phyloP scores from a whole-genome alignment of 192 early-diverging fungal genomes.

The Chytriomyces sp. region DNA sequence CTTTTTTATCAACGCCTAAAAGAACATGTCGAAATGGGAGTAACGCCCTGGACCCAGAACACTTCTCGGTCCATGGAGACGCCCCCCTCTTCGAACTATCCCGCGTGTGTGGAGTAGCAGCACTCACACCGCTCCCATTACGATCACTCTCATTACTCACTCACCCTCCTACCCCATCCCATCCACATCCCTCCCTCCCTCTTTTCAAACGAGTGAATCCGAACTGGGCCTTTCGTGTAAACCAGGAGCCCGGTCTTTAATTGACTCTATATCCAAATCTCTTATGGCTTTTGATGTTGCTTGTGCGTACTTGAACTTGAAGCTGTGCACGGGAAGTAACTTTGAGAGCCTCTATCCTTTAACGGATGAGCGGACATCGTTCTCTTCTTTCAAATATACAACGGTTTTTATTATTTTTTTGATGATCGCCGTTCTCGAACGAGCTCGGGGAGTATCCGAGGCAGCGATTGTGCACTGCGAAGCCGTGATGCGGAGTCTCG shows the following conservation, averaged over 20 bases:
- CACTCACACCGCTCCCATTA: too few relatives aligned
- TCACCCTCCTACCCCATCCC: background rate
- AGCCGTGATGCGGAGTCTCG: background rate
- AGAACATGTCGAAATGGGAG: too few relatives aligned
- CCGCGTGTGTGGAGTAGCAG: background rate
- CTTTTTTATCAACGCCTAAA: background rate
- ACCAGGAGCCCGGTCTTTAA: conserved; percentile 18
- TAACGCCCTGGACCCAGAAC: background rate
- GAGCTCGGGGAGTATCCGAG: background rate
- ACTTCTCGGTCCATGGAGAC: background rate
- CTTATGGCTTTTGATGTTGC: too few relatives aligned
- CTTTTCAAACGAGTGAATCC: conserved; percentile 5
- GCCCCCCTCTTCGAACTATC: background rate
- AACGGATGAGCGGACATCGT: background rate
- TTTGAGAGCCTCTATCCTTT: background rate
- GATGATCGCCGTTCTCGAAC: background rate
- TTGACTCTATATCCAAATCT: conserved; percentile 5
- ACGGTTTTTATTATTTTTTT: background rate
- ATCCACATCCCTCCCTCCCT: background rate
- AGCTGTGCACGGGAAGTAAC: conserved; percentile 4
- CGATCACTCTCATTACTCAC: background rate
- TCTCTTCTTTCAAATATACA: background rate
- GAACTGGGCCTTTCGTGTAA: background rate
- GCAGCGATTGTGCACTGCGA: background rate
- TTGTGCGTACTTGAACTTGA: conserved; percentile 24